Percentiles rank a stretch among this genome's conserved stretches.
phyloP scores from a whole-genome alignment of 768 basidiomycete genomes.

The Amanita pseudoporphyria region DNA sequence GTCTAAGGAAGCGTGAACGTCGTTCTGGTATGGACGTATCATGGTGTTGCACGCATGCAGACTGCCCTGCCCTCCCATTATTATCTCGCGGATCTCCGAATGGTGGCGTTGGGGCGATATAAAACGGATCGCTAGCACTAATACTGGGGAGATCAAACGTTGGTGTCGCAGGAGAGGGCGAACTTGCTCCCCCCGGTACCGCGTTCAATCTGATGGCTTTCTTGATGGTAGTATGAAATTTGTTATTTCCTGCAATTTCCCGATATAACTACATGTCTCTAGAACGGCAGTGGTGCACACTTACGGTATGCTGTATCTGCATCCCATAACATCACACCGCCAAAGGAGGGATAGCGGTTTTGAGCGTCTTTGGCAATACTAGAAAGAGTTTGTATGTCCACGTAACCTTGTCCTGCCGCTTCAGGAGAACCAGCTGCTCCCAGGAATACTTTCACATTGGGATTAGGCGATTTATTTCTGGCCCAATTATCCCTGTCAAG shows the following conservation, averaged over 20 bases:
- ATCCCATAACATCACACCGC: constrained; percentile 45
- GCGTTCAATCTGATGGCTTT: constrained; percentile 25
- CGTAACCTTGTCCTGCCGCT: constrained; percentile 47
- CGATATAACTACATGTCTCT: background rate
- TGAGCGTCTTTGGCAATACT: constrained; percentile 34
- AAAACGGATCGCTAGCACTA: background rate
- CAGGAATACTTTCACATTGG: constrained; percentile 48
- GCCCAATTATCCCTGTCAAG: constrained; percentile 48
- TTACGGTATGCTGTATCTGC: constrained; percentile 30
- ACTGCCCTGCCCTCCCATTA: constrained; percentile 24
- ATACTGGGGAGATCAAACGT: constrained; percentile 7
- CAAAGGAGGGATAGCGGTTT: constrained; percentile 47
- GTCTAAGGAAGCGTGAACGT: too few relatives aligned
- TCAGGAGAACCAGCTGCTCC: constrained; percentile 44
- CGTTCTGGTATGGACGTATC: background rate
- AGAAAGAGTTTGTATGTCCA: constrained; percentile 32
- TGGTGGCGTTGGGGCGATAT: background rate
- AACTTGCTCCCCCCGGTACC: constrained; percentile 5
- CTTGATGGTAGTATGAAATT: constrained; percentile 42
- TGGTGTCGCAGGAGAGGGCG: background rate
- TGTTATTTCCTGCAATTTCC: constrained; percentile 28
- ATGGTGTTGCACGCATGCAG: constrained; percentile 5
- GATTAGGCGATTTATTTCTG: constrained; percentile 44
- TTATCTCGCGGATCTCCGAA: constrained; percentile 24
- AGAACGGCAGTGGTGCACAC: constrained; percentile 15